These are phyloP conservation scores for Orbilia quercus DNA, from an alignment of 2,329 filamentous ascomycete species.

Conservation along the genomic window DNA sequence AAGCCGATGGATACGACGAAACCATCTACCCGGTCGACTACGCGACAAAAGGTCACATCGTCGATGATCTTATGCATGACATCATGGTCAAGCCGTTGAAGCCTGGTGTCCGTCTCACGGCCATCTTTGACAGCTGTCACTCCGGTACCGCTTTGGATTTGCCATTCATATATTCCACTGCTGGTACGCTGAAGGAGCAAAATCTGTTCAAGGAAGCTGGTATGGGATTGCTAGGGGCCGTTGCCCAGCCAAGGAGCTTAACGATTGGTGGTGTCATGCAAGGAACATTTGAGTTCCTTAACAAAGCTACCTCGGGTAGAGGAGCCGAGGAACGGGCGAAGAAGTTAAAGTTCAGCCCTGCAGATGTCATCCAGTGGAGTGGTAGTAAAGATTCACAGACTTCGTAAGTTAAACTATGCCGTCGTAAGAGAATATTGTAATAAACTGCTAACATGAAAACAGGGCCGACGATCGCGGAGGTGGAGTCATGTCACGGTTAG, in stretches of 20 bases:
- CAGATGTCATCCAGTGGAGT: slow-evolving; percentile 56
- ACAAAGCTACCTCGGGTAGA: slow-evolving; percentile 48
- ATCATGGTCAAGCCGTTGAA: slow-evolving; percentile 74
- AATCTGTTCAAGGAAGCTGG: slow-evolving; percentile 76
- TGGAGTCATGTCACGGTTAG: slow-evolving; percentile 55
- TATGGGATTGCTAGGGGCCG: slow-evolving; percentile 70
- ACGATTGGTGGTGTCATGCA: slow-evolving; percentile 55
- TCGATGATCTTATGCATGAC: slow-evolving; percentile 83
- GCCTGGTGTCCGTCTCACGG: slow-evolving; percentile 71
- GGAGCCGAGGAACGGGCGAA: slow-evolving; percentile 53
- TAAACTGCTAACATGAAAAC: slow-evolving; percentile 14
- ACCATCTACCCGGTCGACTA: slow-evolving; percentile 88
- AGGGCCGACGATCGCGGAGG: slow-evolving; percentile 53
- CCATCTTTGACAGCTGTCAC: slow-evolving; percentile 75
- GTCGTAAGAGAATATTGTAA: no score
- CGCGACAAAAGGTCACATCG: slow-evolving; percentile 80
- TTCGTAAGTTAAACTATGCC: slow-evolving; percentile 46
- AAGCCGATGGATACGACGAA: slow-evolving; percentile 84
- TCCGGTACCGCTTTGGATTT: slow-evolving; percentile 75
- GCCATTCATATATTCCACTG: slow-evolving; percentile 76
- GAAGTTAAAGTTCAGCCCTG: slow-evolving; percentile 53
- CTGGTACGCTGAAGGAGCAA: slow-evolving; percentile 75
- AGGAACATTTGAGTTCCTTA: slow-evolving; percentile 50
- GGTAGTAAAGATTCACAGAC: slow-evolving; percentile 56
- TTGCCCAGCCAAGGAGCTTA: slow-evolving; percentile 29